These are phyloP conservation scores for Coemansia aciculifera DNA, from an alignment of 192 early-diverging fungal species.

Conservation along the genomic window DNA sequence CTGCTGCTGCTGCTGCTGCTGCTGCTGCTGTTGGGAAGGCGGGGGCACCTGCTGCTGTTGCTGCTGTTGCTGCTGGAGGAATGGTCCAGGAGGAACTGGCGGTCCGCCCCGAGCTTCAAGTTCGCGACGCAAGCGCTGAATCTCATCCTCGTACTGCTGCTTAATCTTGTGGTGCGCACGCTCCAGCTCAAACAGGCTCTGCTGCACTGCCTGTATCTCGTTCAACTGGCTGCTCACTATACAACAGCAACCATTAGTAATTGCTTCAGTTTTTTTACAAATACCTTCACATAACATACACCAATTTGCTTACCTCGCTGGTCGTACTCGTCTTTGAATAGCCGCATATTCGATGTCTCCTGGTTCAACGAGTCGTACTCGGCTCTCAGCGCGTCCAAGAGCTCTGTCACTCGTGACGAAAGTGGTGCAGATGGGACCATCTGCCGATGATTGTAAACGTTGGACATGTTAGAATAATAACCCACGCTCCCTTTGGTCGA, in stretches of 20 bases:
- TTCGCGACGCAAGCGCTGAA: constrained; percentile 76
- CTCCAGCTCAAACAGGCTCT: constrained; percentile 78
- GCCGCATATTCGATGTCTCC: constrained; percentile 70
- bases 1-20: constrained; percentile 50
- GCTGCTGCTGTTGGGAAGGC: background rate
- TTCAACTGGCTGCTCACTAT: constrained; percentile 73
- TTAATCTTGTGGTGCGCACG: constrained; percentile 75
- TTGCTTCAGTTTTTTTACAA: background rate
- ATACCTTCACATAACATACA: background rate
- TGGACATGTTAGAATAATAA: constrained; percentile 57
- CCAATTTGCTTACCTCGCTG: constrained; percentile 67
- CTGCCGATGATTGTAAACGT: constrained; percentile 78
- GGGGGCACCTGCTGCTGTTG: constrained; percentile 26
- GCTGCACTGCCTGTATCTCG: constrained; percentile 78
- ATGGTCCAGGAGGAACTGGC: constrained; percentile 51
- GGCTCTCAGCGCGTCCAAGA: constrained; percentile 75
- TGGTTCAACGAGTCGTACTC: constrained; percentile 80
- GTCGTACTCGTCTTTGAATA: constrained; percentile 86
- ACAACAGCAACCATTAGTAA: constrained; percentile 1
- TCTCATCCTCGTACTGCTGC: constrained; percentile 88
- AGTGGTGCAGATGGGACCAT: constrained; percentile 69
- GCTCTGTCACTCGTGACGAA: constrained; percentile 67
- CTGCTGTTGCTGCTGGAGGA: constrained; percentile 58
- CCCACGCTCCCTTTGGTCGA: background rate
- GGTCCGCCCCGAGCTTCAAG: constrained; percentile 71